Evolutionary conservation across 2,329 filamentous ascomycete species (phyloP).

Genomic region (Fusarium sp.): DNA sequence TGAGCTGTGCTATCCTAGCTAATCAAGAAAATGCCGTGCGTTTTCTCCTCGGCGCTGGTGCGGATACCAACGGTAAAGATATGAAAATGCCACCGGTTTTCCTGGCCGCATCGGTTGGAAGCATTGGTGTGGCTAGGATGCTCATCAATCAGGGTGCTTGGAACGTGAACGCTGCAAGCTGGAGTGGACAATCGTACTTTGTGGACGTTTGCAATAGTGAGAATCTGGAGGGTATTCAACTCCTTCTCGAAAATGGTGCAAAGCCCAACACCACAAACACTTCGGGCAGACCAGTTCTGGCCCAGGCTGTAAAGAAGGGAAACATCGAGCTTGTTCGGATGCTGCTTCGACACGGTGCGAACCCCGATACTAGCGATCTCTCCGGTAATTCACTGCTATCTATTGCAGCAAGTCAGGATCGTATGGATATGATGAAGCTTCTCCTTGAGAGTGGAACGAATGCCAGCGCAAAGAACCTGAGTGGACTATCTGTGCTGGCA

Average conservation of each 20-base stretch:
- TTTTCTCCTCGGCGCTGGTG: slow-evolving; percentile 52
- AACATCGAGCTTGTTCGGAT: slow-evolving; percentile 47
- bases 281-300: slow-evolving; percentile 47
- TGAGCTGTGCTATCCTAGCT: slow-evolving; percentile 52
- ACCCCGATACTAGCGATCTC: slow-evolving; percentile 47
- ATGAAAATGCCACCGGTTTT: slow-evolving; percentile 52
- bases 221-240: slow-evolving; percentile 45
- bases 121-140: slow-evolving; percentile 45
- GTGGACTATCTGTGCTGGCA: slow-evolving; percentile 51
- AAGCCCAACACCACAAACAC: slow-evolving; percentile 46
- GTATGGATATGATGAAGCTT: slow-evolving; percentile 49
- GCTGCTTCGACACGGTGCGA: slow-evolving; percentile 54
- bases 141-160: slow-evolving; percentile 49
- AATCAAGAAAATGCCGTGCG: slow-evolving; percentile 50
- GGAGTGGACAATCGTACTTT: slow-evolving; percentile 49
- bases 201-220: slow-evolving; percentile 46
- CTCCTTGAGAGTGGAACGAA: slow-evolving; percentile 54
- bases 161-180: slow-evolving; percentile 48
- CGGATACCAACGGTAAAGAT: slow-evolving; percentile 40
- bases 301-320: slow-evolving; percentile 45
- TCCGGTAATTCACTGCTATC: slow-evolving; percentile 49
- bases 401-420: slow-evolving; percentile 46
- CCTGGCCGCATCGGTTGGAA: slow-evolving; percentile 50
- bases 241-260: slow-evolving; percentile 50
- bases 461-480: slow-evolving; percentile 45